Evolutionary conservation across 2,329 filamentous ascomycete species (phyloP), one percentile per base, ranked within the genome.

Genomic region (Arachnopeziza araneosa): DNA sequence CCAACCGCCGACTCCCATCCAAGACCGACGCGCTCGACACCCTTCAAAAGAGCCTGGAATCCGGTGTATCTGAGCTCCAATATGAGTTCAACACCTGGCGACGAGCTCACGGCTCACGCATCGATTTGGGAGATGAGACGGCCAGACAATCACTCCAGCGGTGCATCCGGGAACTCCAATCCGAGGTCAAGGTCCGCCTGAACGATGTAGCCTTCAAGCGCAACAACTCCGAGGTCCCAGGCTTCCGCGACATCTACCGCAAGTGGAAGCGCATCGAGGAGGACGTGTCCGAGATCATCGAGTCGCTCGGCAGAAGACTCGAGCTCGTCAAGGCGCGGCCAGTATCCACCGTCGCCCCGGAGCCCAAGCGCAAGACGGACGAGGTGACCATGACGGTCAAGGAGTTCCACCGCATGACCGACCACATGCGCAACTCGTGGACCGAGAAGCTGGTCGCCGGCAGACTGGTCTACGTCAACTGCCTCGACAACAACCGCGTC

Each of bases 121-220:
- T 67, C 57, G 65, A 67, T 55, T 52, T 66, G 10, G 65, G 65
- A 5, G 65, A 67, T 48, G 60, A 63, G n/a, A 30, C n/a, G 1
- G 49, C 64, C 12, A 49, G 59, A 5, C 36, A 50, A 44, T n/a
- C 51, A 24, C 3, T 66, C 2, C 56, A 57, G 3, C 21, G 24
- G 9, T 22, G 30, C 7, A 62, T 66, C 36, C 48, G 49, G 10
- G 59, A 63, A 24, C 22, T 64, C 4, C 55, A 60, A 51, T n/a
- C 23, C 23, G 50, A 59, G 8, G 52, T 67, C 23, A 55, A 61
- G 48, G 12, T 58, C n/a, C 56, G 60, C 21, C 44, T 67, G 6
- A 32, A 23, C 9, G 61, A 63, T 22, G 62, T 66, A 22, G 64
- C 65, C 2, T 55, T 32, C 48, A 56, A 44, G n/a, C 22, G 49